Percentiles rank a stretch among this genome's conserved stretches.
Evolutionary conservation across 2,329 filamentous ascomycete species (phyloP).

Genomic region (Xylaria sp.): DNA sequence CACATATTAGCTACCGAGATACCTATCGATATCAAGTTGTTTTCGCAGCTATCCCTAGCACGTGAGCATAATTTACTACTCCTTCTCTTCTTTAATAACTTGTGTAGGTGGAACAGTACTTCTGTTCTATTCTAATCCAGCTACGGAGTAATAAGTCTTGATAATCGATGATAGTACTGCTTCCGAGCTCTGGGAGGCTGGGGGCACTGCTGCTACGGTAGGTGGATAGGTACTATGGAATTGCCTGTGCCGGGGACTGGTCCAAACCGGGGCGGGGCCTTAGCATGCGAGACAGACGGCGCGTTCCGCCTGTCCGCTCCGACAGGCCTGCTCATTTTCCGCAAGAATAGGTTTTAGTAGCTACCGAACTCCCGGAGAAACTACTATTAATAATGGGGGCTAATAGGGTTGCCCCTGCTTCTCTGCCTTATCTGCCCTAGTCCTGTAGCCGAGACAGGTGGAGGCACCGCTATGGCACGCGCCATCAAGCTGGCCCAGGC

Average conservation of each 20-base stretch:
- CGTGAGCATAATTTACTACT: not conserved
- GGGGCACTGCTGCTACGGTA: not conserved
- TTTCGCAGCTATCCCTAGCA: too few relatives aligned
- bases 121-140: too few relatives aligned
- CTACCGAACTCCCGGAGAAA: not conserved
- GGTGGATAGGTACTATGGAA: not conserved
- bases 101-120: too few relatives aligned
- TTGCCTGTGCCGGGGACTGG: not conserved
- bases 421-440: not conserved
- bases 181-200: too few relatives aligned
- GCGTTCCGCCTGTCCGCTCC: conserved; percentile 20
- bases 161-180: too few relatives aligned
- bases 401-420: conserved; percentile 1
- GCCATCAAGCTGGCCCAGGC: not conserved
- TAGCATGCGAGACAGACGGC: conserved; percentile 7
- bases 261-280: conserved; percentile 3
- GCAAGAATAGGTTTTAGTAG: not conserved
- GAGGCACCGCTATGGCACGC: not conserved
- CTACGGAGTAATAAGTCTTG: not conserved
- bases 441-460: conserved; percentile 6
- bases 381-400: conserved; percentile 8
- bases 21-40: too few relatives aligned
- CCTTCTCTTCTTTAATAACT: too few relatives aligned
- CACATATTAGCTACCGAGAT: not conserved
- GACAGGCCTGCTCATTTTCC: conserved; percentile 9